phyloP scores from a whole-genome alignment of 768 basidiomycete genomes.

The Xerocomellus intermedius region DNA sequence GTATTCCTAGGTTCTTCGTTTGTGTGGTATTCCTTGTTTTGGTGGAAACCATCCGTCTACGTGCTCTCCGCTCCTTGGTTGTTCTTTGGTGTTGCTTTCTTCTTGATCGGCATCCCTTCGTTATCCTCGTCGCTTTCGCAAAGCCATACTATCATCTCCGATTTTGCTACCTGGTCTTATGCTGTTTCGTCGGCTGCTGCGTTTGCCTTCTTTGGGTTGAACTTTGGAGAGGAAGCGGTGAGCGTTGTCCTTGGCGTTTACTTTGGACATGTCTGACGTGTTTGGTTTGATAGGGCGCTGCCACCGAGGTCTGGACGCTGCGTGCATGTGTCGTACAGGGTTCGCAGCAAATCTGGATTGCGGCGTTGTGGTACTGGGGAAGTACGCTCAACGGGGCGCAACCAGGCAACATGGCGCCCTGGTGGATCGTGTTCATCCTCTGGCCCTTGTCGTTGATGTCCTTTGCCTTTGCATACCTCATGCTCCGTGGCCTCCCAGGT shows the following conservation, averaged over 20 bases:
- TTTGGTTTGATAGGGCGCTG: constrained; percentile 61
- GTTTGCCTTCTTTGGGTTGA: constrained; percentile 91
- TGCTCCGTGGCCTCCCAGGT: constrained; percentile 88
- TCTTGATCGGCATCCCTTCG: constrained; percentile 87
- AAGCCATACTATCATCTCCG: constrained; percentile 66
- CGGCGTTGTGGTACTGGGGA: constrained; percentile 96
- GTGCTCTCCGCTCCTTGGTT: constrained; percentile 86
- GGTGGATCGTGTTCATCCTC: constrained; percentile 78
- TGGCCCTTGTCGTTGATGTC: constrained; percentile 83
- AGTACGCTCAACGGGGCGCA: constrained; percentile 62
- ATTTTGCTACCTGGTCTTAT: constrained; percentile 86
- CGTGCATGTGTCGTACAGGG: constrained; percentile 93
- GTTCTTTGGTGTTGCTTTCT: constrained; percentile 88
- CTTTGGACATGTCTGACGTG: constrained; percentile 6
- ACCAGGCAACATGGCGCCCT: constrained; percentile 61
- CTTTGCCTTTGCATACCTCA: constrained; percentile 75
- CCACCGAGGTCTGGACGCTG: constrained; percentile 91
- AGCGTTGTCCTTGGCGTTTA: constrained; percentile 20
- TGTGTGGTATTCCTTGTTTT: constrained; percentile 89
- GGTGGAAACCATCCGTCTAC: constrained; percentile 84
- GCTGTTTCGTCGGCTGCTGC: constrained; percentile 91
- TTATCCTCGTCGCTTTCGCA: constrained; percentile 55
- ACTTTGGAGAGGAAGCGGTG: constrained; percentile 96
- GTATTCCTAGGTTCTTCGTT: constrained; percentile 84
- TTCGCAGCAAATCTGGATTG: constrained; percentile 94